phyloP scores from a whole-genome alignment of 495 filamentous ascomycete species.

The Aspergillus funiculosus region DNA sequence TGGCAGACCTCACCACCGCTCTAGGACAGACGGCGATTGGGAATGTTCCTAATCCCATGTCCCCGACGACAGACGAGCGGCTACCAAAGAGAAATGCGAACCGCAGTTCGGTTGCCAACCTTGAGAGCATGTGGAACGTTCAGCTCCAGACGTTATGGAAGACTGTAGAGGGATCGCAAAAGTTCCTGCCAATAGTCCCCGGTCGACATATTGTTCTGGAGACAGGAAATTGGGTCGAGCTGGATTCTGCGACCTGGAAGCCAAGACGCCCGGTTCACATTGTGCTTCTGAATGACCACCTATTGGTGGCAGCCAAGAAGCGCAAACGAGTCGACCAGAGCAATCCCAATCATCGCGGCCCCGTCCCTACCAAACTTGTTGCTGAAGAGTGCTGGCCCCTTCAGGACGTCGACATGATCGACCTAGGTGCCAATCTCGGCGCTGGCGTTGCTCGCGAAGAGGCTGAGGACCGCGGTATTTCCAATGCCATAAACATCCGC shows the following conservation, averaged over 20 bases:
- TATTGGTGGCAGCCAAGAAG: slow-evolving; percentile 84
- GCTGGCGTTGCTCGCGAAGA: slow-evolving; percentile 50
- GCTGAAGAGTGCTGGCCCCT: slow-evolving; percentile 94
- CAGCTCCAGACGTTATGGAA: slow-evolving; percentile 83
- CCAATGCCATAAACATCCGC: slow-evolving; percentile 85
- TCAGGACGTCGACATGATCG: slow-evolving; percentile 87
- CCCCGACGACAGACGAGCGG: slow-evolving; percentile 44
- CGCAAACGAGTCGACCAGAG: slow-evolving; percentile 77
- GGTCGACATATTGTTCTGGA: slow-evolving; percentile 89
- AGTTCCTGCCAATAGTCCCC: slow-evolving; percentile 84
- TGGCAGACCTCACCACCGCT: slow-evolving; percentile 80
- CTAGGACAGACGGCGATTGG: slow-evolving; percentile 61
- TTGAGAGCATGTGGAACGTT: slow-evolving; percentile 91
- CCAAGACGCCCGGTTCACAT: slow-evolving; percentile 77
- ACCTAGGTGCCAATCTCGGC: slow-evolving; percentile 62
- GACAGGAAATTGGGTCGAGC: slow-evolving; percentile 85
- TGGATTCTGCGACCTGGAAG: slow-evolving; percentile 97
- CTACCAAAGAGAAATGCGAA: slow-evolving; percentile 44
- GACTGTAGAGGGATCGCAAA: slow-evolving; percentile 91
- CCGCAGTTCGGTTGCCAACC: slow-evolving; percentile 69
- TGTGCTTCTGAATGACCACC: slow-evolving; percentile 89
- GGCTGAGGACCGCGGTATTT: slow-evolving; percentile 58
- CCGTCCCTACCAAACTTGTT: slow-evolving; percentile 70
- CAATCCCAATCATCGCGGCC: slow-evolving; percentile 46
- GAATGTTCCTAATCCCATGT: slow-evolving; percentile 39